Conservation (phyloP, 192 early-diverging fungal genomes). For the Backusella psychrophila region DNA sequence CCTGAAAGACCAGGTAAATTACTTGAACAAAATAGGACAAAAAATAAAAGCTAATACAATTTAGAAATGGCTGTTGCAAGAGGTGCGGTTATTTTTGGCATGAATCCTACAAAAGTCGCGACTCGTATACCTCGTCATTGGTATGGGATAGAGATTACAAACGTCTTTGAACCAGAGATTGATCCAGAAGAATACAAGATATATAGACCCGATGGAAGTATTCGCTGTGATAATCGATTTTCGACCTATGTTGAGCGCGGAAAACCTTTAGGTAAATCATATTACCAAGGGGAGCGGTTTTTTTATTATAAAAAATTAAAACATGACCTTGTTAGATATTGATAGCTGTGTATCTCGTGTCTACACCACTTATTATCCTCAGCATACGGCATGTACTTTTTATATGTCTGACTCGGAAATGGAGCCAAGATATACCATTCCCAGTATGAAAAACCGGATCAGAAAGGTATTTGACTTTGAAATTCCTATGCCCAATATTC, state of each 20-base stretch:
- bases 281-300: too few relatives aligned
- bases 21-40: too few relatives aligned
- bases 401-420: slow-evolving; percentile 27
- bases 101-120: slow-evolving; percentile 31
- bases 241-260: slow-evolving; percentile 46
- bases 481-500: slow-evolving; percentile 36
- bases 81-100: slow-evolving; percentile 45
- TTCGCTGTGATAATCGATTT: slow-evolving; percentile 46
- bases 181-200: slow-evolving; percentile 50
- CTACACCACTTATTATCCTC: slow-evolving; percentile 35
- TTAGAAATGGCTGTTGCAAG: slow-evolving; percentile 42
- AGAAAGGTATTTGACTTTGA: slow-evolving; percentile 32
- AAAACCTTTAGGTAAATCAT: slow-evolving; percentile 31
- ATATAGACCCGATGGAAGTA: slow-evolving; percentile 41
- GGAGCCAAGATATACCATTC: slow-evolving; percentile 28
- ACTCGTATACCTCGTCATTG: slow-evolving; percentile 37
- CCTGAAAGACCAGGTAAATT: slow-evolving; percentile 23
- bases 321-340: slow-evolving; percentile 24
- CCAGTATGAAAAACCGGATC: slow-evolving; percentile 12
- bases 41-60: not conserved
- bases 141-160: slow-evolving; percentile 51
- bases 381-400: slow-evolving; percentile 32
- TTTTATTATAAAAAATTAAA: not conserved
- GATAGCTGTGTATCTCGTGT: slow-evolving; percentile 44
- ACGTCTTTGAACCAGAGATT: slow-evolving; percentile 39